phyloP scores from a whole-genome alignment of 2,329 filamentous ascomycete genomes.

The Tolypocladium capitatum region DNA sequence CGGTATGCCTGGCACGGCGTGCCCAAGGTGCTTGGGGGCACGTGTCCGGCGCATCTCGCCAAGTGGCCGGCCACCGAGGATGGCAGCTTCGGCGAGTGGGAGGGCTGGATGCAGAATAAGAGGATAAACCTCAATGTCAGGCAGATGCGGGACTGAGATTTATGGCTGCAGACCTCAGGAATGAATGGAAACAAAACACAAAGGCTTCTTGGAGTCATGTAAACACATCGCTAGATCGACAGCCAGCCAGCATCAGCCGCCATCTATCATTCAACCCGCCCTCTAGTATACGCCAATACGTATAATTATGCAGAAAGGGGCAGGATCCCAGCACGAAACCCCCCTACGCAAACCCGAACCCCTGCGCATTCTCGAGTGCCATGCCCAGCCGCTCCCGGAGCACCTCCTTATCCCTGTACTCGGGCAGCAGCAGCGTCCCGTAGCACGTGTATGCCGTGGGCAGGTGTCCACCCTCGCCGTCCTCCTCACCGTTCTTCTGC shows the following conservation, averaged over 20 bases:
- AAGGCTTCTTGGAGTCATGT: neutral
- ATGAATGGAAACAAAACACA: neutral
- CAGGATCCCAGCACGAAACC: neutral
- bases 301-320: neutral
- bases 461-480: conserved; percentile 40
- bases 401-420: conserved; percentile 60
- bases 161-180: neutral
- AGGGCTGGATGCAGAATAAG: conserved; percentile 78
- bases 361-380: conserved; percentile 76
- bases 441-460: conserved; percentile 92
- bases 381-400: conserved; percentile 64
- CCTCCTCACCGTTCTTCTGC: conserved; percentile 58
- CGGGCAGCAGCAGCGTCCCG: conserved; percentile 71
- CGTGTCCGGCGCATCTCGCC: conserved; percentile 61
- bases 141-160: conserved; percentile 57
- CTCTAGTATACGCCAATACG: neutral
- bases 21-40: conserved; percentile 67
- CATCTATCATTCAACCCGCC: neutral
- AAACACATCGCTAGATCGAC: neutral
- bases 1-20: conserved; percentile 94
- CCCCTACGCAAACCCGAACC: conserved; percentile 67
- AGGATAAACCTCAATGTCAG: conserved; percentile 85
- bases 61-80: conserved; percentile 55
- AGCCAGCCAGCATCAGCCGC: neutral
- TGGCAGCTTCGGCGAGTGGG: conserved; percentile 53